Evolutionary conservation across 768 basidiomycete genomes (phyloP), one percentile per base, ranked within the genome.

Genomic region (Dentipellis sp.): DNA sequence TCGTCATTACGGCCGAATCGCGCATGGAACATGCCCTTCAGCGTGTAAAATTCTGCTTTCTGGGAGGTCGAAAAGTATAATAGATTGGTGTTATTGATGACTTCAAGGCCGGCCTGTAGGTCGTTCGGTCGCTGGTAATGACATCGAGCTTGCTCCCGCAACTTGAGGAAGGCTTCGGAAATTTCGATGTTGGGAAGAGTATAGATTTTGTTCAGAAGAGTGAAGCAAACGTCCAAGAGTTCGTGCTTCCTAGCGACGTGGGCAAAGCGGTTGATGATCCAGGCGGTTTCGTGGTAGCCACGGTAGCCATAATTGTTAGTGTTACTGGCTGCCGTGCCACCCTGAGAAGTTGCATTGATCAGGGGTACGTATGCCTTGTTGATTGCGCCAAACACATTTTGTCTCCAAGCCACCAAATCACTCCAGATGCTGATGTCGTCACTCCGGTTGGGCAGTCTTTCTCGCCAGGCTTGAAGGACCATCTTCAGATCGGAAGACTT

Each of bases 231-330:
- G 50, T 99, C 97, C 47, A 94, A 78, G 7, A 99, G 79, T 59
- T 94, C 90, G 66, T 99, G 97, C 71, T 98, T 95, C 56, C 97
- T 81, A 19, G 97, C 97, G 54, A 97, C 94, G 71, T 99, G 95
- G 9, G 97, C 97, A 66, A 99, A 98, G 14, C 97, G 87, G 68
- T 99, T 99, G 75, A 98, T 97, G 66, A 97, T 98, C 97, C 97
- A 99, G 7, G 97, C 97, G 0, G 94, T 98, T 74, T 99, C 97
- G 66, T 99, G 97, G 69, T 91, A 97, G 8, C 97, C 97, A 52
- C 97, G 82, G 67, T 92, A 98, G 7, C 94, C 95, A 65, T 84
- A 89, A 1, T 91, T 94, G 56, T 84, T 90, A 42, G 84, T 74
- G 57, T 79, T 87, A 38, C 74, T 78, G 16, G 80, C 67, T 11